These are phyloP conservation scores for Wallacemonas sp. DNA, from an alignment of 208 protist genomes.

Conservation along the genomic window DNA sequence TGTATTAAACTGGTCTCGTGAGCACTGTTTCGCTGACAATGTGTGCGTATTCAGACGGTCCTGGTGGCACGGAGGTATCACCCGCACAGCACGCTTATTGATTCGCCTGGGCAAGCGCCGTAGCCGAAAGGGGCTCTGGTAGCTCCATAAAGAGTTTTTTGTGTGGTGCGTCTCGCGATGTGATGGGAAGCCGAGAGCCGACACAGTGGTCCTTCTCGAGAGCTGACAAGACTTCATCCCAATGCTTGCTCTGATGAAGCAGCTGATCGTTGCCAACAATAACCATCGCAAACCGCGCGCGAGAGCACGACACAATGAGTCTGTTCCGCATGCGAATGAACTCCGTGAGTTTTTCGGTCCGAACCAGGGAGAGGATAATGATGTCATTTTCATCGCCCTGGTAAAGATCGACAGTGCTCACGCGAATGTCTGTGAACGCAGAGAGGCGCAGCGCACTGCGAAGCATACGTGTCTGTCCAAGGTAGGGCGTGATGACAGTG, in stretches of 20 bases:
- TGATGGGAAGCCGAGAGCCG: conserved; percentile 73
- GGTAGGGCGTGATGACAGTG: conserved; percentile 94
- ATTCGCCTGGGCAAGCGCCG: conserved; percentile 21
- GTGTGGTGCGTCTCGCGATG: conserved; percentile 26
- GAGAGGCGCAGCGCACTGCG: conserved; percentile 69
- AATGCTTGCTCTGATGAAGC: conserved; percentile 74
- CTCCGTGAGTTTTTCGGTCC: conserved; percentile 93
- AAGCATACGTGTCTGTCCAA: conserved; percentile 89
- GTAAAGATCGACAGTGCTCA: conserved; percentile 95
- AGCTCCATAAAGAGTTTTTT: background rate
- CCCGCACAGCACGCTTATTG: too few relatives aligned
- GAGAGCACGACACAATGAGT: conserved; percentile 93
- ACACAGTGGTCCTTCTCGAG: conserved; percentile 59
- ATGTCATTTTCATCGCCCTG: conserved; percentile 96
- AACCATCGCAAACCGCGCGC: conserved; percentile 91
- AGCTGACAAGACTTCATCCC: conserved; percentile 65
- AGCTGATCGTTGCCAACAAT: conserved; percentile 84
- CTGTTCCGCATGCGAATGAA: conserved; percentile 94
- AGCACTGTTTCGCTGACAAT: too few relatives aligned
- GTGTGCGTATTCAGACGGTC: too few relatives aligned
- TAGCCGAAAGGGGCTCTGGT: conserved; percentile 29
- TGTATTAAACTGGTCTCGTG: too few relatives aligned
- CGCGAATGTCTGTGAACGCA: conserved; percentile 67
- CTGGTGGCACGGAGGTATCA: too few relatives aligned
- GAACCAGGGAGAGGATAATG: conserved; percentile 93